Conservation (phyloP, 768 basidiomycete genomes). For the Hygrophoropsis aurantiaca region DNA sequence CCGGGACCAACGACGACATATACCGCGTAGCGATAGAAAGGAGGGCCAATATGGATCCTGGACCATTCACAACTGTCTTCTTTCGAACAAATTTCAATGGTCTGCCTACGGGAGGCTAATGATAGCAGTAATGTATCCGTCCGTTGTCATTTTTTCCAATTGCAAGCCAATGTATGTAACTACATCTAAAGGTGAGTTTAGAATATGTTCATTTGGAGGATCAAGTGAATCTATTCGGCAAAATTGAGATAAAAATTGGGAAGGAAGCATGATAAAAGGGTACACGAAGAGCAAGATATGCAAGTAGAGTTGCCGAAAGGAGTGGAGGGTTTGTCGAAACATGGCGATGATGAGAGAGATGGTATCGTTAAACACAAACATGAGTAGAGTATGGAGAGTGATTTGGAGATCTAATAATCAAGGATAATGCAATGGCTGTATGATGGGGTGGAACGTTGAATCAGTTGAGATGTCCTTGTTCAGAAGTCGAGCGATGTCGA, state of each 20-base stretch:
- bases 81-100: too few relatives aligned
- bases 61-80: too few relatives aligned
- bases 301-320: conserved; percentile 17
- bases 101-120: too few relatives aligned
- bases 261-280: conserved; percentile 17
- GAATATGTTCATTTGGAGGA: conserved; percentile 8
- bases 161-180: conserved; percentile 13
- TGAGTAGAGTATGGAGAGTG: conserved; percentile 26
- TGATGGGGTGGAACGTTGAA: conserved; percentile 4
- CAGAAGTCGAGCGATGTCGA: conserved; percentile 7
- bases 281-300: conserved; percentile 34
- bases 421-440: conserved; percentile 13
- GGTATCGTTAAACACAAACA: conserved; percentile 26
- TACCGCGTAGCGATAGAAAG: too few relatives aligned
- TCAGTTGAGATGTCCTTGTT: conserved; percentile 1
- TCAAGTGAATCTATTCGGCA: conserved; percentile 2
- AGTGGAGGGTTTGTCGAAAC: conserved; percentile 7
- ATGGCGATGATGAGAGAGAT: conserved; percentile 7
- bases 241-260: conserved; percentile 2
- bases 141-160: background rate
- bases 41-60: too few relatives aligned
- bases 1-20: too few relatives aligned
- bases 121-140: too few relatives aligned
- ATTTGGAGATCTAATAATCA: conserved; percentile 19
- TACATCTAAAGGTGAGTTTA: conserved; percentile 27